Conservation (phyloP, 2,329 filamentous ascomycete species). For the Fusarium miscanthi region DNA sequence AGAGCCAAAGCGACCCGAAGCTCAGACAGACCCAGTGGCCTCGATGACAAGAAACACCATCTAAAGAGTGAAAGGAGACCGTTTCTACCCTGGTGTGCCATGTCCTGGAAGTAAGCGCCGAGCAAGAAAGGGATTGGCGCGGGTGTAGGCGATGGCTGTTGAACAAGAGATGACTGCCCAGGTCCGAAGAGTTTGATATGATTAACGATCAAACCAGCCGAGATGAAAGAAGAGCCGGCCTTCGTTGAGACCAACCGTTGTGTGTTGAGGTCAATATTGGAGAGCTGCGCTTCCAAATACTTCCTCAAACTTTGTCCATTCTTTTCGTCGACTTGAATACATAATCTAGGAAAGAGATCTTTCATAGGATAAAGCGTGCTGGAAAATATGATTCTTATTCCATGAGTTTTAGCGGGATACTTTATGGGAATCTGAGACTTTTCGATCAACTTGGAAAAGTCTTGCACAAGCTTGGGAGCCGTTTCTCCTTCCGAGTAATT, state of each 20-base stretch:
- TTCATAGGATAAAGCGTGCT: background rate
- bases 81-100: background rate
- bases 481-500: conserved; percentile 1
- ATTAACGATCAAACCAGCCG: background rate
- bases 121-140: background rate
- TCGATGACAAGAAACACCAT: background rate
- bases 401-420: background rate
- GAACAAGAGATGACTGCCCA: background rate
- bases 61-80: background rate
- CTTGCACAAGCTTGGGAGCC: background rate
- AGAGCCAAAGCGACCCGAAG: background rate
- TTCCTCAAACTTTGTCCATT: background rate
- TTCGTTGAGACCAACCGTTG: background rate
- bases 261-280: background rate
- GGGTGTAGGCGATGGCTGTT: background rate
- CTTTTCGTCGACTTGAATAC: background rate
- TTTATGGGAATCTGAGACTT: background rate
- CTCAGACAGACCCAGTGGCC: background rate
- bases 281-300: background rate
- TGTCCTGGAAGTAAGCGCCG: background rate
- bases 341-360: background rate
- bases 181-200: background rate
- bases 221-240: background rate
- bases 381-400: background rate
- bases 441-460: conserved; percentile 6